Evolutionary conservation across 306 rosid species (phyloP).

Genomic region (Cucurbita moschata): DNA sequence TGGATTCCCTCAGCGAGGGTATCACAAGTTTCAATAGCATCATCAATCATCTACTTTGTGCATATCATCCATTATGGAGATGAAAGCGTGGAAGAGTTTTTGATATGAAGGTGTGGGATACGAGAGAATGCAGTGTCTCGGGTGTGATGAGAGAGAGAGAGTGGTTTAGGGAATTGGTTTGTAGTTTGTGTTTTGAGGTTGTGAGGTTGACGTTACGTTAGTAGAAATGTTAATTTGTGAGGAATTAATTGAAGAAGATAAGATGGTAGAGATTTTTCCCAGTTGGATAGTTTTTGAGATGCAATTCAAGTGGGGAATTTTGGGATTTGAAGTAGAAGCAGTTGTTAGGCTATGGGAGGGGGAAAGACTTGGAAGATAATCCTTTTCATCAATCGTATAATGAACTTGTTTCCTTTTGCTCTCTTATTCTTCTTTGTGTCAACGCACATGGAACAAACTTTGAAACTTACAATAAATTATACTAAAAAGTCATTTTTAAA

Average conservation of each 20-base stretch:
- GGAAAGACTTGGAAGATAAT: not conserved
- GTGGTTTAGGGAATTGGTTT: not conserved
- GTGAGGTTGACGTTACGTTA: not conserved
- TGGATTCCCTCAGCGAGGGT: slow-evolving; percentile 53
- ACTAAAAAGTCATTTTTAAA: no score
- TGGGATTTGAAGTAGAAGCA: slow-evolving; percentile 8
- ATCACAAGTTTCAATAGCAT: not conserved
- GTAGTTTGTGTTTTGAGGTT: slow-evolving; percentile 8
- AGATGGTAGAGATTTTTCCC: slow-evolving; percentile 14
- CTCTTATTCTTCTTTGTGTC: not conserved
- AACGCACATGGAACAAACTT: not conserved
- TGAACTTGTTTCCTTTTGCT: not conserved
- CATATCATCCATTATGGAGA: slow-evolving; percentile 2
- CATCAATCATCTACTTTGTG: not conserved
- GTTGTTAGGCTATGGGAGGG: not conserved
- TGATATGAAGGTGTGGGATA: not conserved
- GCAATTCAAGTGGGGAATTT: slow-evolving; percentile 59
- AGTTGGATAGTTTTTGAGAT: slow-evolving; percentile 48
- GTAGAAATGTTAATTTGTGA: slow-evolving; percentile 18
- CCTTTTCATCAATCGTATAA: not conserved
- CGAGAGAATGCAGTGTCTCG: not conserved
- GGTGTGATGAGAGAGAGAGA: not conserved
- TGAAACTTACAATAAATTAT: no score
- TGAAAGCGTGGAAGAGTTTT: not conserved
- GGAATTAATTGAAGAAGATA: not conserved